A percentile compares a stretch with the other conserved stretches of the same genome.
phyloP scores from a whole-genome alignment of 139 green algal genomes.

The Medakamo hakoo region DNA sequence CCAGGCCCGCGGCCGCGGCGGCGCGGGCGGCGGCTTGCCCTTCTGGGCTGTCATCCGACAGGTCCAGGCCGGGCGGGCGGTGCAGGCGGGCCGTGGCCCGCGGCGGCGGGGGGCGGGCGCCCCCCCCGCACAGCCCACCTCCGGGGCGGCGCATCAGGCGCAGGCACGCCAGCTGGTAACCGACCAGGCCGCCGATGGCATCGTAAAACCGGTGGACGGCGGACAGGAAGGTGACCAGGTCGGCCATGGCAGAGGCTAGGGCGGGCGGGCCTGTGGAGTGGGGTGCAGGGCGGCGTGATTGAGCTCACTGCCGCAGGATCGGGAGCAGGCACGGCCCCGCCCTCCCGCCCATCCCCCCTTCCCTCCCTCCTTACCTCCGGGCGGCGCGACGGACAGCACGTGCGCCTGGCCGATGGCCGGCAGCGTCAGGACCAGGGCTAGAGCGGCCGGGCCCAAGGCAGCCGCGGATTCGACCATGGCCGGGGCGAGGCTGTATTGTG shows the following conservation, averaged over 20 bases:
- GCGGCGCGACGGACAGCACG: constrained; percentile 18
- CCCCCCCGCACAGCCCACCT: not conserved
- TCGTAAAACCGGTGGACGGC: constrained; percentile 81
- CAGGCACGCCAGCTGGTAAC: constrained; percentile 81
- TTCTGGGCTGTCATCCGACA: constrained; percentile 28
- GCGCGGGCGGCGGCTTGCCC: constrained; percentile 12
- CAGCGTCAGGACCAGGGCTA: constrained; percentile 14
- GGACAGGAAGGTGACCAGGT: constrained; percentile 16
- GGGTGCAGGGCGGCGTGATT: not conserved
- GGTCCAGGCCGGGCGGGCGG: constrained; percentile 45
- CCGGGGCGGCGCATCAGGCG: constrained; percentile 35
- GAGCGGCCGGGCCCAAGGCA: not conserved
- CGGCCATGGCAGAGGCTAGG: not conserved
- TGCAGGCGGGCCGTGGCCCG: constrained; percentile 18
- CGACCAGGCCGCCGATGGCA: constrained; percentile 78
- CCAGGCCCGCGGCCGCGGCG: constrained; percentile 35
- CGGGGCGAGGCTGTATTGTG: not conserved
- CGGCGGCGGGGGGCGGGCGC: not conserved
- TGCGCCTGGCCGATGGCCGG: constrained; percentile 33
- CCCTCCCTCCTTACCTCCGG: too few relatives aligned
- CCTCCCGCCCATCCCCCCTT: too few relatives aligned
- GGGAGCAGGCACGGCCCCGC: too few relatives aligned
- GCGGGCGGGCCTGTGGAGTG: not conserved
- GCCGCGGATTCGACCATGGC: not conserved
- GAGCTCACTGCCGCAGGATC: too few relatives aligned